A percentile compares a stretch with the other conserved stretches of the same genome.
These are phyloP conservation scores for Paraglomus occultum DNA, from an alignment of 192 early-diverging fungal genomes.

Conservation along the genomic window DNA sequence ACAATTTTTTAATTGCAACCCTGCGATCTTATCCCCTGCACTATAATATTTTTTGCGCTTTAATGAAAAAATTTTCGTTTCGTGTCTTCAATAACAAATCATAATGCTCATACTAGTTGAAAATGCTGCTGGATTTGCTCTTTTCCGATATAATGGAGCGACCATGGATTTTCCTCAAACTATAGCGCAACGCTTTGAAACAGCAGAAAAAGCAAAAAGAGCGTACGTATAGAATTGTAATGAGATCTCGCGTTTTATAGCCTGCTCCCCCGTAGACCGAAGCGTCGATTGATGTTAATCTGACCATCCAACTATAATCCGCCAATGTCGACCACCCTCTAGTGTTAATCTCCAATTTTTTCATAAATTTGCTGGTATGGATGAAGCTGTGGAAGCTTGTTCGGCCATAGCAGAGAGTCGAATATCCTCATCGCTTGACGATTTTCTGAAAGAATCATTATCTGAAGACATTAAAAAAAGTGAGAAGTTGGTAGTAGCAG, in stretches of 20 bases:
- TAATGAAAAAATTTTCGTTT: slow-evolving; percentile 13
- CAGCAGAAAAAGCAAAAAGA: slow-evolving; percentile 85
- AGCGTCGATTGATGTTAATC: slow-evolving; percentile 6
- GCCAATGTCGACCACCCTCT: slow-evolving; percentile 2
- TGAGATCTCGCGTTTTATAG: not conserved
- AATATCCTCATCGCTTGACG: slow-evolving; percentile 92
- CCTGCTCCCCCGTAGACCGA: not conserved
- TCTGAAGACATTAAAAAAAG: slow-evolving; percentile 87
- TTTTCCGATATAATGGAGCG: slow-evolving; percentile 83
- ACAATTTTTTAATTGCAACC: slow-evolving; percentile 5
- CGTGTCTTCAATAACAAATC: slow-evolving; percentile 26
- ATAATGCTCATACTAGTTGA: slow-evolving; percentile 95
- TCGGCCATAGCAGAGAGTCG: slow-evolving; percentile 97
- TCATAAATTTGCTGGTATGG: slow-evolving; percentile 98
- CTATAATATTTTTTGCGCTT: slow-evolving; percentile 24
- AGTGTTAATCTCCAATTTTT: slow-evolving; percentile 94
- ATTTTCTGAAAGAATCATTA: slow-evolving; percentile 84
- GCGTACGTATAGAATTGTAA: slow-evolving; percentile 49
- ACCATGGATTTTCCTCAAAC: slow-evolving; percentile 86
- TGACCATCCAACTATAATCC: not conserved
- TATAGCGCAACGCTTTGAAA: slow-evolving; percentile 86
- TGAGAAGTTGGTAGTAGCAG: slow-evolving; percentile 88
- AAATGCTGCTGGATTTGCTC: slow-evolving; percentile 94
- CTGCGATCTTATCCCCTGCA: not conserved
- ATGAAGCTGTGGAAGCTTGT: slow-evolving; percentile 92